Base-by-base conservation (phyloP, 768 basidiomycete species). In the Gyrodon lividus region DNA sequence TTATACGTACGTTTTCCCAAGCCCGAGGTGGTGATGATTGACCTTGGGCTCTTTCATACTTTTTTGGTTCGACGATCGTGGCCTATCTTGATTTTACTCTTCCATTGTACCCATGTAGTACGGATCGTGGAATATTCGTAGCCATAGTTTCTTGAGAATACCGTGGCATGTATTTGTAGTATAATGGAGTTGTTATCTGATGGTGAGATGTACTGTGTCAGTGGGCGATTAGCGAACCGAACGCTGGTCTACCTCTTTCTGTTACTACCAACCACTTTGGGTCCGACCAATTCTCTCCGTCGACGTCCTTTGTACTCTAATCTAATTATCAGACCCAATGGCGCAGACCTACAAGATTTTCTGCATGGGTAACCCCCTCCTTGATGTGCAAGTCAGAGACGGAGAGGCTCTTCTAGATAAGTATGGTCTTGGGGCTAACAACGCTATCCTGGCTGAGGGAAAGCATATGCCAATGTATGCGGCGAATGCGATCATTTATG, bases 281-380 rank as follows among this genome's bases (percentile, higher is more conserved):
- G 26, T 42, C 24, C 40, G 24, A 51, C 22, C 51, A 38, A 5
- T 31, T 43, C 43, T 53, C 53, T 50, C 58, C 54, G 37, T 48
- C 50, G 26, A 62, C 62, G 43, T 50, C 41, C 47, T 48, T 48
- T 48, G 43, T 48, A 43, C 40, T 46, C 45, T 17, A 10, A 19
- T 30, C 46, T 22, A 44, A 26, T 51, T 17, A 37, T 44, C 43
- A 12, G 61, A 40, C 55, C 76, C 79, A 76, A 68, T 83, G 43
- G 43, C 74, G 16, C 66, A 72, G 22, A 70, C 77, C 20, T 87
- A 83, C 74, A 68, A 77, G 39, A 73, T 98, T 41, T 92, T 98
- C 74, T 91, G 86, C 75, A 74, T 98, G 74, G 96, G 96, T 38
- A 98, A 98, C 73, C 96, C 96, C 61, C 79, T 98, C 66, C 87